Conservation (phyloP, 2,329 filamentous ascomycete genomes). For the Blastomyces silverae region DNA sequence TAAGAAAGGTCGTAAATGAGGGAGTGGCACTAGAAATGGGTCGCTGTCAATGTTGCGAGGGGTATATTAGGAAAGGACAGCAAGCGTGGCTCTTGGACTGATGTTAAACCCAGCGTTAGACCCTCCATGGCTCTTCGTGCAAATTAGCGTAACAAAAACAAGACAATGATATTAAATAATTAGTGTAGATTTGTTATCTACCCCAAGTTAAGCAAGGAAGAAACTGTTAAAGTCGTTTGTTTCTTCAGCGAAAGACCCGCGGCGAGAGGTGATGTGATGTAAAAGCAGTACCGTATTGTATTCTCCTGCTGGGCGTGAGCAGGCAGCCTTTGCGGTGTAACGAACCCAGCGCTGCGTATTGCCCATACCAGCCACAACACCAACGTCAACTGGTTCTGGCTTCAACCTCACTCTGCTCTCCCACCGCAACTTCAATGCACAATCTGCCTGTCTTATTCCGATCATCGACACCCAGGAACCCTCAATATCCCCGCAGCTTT, state of each 20-base stretch:
- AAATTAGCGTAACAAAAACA: not conserved
- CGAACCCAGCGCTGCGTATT: not conserved
- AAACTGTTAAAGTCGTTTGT: not conserved
- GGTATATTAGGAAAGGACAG: not conserved
- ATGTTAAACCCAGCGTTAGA: too few relatives aligned
- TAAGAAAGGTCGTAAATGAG: not conserved
- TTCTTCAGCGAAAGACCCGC: not conserved
- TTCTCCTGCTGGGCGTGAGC: not conserved
- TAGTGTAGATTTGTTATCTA: not conserved
- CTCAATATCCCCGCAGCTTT: not conserved
- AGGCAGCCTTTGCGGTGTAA: not conserved
- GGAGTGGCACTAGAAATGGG: not conserved
- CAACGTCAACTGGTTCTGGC: not conserved
- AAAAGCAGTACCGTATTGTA: not conserved
- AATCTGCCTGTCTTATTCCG: not conserved
- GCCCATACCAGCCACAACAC: not conserved
- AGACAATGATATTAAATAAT: not conserved
- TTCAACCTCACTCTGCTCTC: too few relatives aligned
- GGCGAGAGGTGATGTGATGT: not conserved
- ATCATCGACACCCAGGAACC: not conserved
- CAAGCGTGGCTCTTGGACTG: not conserved
- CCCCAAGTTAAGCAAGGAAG: not conserved
- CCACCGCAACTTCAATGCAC: slow-evolving; percentile 5
- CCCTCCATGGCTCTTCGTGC: too few relatives aligned
- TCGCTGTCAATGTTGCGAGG: not conserved